Percentiles rank a stretch among this genome's conserved stretches.
Evolutionary conservation across 1,284 basidiomycete species (phyloP).

Genomic region (Waitea zeae): DNA sequence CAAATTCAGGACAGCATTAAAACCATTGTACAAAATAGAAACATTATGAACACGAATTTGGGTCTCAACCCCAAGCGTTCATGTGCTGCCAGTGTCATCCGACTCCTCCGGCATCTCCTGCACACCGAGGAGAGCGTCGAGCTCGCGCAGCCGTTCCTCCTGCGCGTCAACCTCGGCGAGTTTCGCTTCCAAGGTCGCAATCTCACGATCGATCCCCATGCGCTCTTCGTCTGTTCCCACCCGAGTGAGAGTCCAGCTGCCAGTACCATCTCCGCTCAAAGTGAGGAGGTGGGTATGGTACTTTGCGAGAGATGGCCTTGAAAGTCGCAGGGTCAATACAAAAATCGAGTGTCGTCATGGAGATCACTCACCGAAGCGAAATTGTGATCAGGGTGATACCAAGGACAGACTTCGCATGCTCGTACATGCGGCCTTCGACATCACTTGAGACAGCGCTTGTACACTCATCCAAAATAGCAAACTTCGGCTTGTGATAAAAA

Average conservation of each 20-base stretch:
- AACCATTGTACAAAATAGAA: too few species aligned
- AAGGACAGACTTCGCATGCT: conserved; percentile 80
- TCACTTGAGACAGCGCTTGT: conserved; percentile 95
- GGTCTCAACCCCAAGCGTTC: too few species aligned
- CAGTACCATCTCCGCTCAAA: conserved; percentile 45
- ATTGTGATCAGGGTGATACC: conserved; percentile 92
- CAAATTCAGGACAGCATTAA: too few species aligned
- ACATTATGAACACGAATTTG: too few species aligned
- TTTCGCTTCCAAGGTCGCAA: conserved; percentile 43
- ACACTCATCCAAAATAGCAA: conserved; percentile 73
- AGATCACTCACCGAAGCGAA: conserved; percentile 42
- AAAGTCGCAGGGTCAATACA: conserved; percentile 1
- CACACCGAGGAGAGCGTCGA: conserved; percentile 27
- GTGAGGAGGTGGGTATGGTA: conserved; percentile 76
- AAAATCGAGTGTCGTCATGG: neutral
- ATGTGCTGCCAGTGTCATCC: too few species aligned
- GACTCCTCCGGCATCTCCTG: conserved; percentile 8
- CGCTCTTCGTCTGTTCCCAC: conserved; percentile 59
- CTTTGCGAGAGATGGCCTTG: conserved; percentile 60
- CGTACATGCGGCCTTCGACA: conserved; percentile 93
- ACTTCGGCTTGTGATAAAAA: conserved; percentile 72
- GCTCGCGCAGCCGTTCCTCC: conserved; percentile 42
- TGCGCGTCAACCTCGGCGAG: conserved; percentile 50
- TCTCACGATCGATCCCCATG: conserved; percentile 60
- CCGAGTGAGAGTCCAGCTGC: conserved; percentile 52